Conservation (phyloP, 805 yeast genomes). For the Dipodascus geniculatus region DNA sequence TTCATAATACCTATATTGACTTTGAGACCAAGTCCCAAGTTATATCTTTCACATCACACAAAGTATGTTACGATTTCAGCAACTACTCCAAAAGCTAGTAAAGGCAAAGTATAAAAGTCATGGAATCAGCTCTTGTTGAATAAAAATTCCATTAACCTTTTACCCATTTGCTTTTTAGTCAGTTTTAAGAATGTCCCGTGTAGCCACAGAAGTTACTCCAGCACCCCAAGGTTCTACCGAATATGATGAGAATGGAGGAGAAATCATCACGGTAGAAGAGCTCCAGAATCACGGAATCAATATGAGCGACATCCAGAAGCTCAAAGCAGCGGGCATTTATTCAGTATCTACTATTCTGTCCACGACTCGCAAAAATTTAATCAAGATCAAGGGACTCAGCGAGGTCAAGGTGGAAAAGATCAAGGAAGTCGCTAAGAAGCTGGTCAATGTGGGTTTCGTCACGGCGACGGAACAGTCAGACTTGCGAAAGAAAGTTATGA, state of each 20-base stretch:
- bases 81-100: not conserved
- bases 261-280: slow-evolving; percentile 34
- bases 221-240: not conserved
- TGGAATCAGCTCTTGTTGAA: not conserved
- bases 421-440: slow-evolving; percentile 58
- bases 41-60: not conserved
- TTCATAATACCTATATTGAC: too few species aligned
- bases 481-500: slow-evolving; percentile 48
- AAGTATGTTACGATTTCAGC: not conserved
- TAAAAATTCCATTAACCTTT: too few species aligned
- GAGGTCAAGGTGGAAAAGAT: slow-evolving; percentile 72
- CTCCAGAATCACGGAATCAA: slow-evolving; percentile 59
- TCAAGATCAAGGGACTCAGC: slow-evolving; percentile 58
- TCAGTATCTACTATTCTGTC: slow-evolving; percentile 50
- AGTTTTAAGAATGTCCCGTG: not conserved
- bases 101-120: not conserved
- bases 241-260: not conserved
- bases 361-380: slow-evolving; percentile 52
- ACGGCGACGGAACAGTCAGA: slow-evolving; percentile 62
- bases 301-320: slow-evolving; percentile 56
- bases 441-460: slow-evolving; percentile 57
- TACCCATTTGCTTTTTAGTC: too few species aligned
- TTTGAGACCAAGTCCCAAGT: too few species aligned
- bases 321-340: slow-evolving; percentile 55
- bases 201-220: not conserved